These are phyloP conservation scores for Tranzscheliella williamsii DNA, from an alignment of 1,284 basidiomycete species.

Conservation along the genomic window DNA sequence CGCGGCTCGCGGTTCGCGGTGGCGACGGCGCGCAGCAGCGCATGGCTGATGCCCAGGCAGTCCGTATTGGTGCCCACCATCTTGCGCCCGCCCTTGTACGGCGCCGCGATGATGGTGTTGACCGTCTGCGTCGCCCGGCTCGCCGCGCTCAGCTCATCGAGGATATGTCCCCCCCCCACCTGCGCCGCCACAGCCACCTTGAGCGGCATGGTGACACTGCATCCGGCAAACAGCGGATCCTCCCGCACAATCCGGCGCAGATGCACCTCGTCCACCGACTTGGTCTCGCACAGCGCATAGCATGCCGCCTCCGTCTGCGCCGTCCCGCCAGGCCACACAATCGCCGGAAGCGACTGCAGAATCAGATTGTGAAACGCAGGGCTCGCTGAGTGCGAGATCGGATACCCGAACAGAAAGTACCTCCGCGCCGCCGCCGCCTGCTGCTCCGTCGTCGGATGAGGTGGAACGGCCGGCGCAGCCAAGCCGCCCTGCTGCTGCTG, in stretches of 20 bases:
- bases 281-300: conserved; percentile 43
- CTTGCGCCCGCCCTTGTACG: conserved; percentile 8
- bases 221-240: conserved; percentile 36
- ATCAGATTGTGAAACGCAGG: conserved; percentile 46
- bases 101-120: conserved; percentile 42
- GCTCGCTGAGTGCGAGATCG: conserved; percentile 45
- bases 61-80: conserved; percentile 51
- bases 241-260: conserved; percentile 20
- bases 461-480: too few species aligned
- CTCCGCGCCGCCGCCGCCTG: conserved; percentile 23
- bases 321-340: conserved; percentile 8
- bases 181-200: conserved; percentile 35
- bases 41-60: conserved; percentile 39
- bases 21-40: conserved; percentile 30
- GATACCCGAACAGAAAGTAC: conserved; percentile 42
- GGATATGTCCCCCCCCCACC: conserved; percentile 17
- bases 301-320: conserved; percentile 16
- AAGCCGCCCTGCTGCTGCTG: neutral
- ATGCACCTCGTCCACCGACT: conserved; percentile 34
- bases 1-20: conserved; percentile 13
- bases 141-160: conserved; percentile 41
- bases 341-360: conserved; percentile 26
- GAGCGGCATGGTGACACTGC: conserved; percentile 43
- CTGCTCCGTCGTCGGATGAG: conserved; percentile 35
- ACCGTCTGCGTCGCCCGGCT: conserved; percentile 37